phyloP scores from a whole-genome alignment of 148 eudicot species.

The Vaccinium macrocarpon region DNA sequence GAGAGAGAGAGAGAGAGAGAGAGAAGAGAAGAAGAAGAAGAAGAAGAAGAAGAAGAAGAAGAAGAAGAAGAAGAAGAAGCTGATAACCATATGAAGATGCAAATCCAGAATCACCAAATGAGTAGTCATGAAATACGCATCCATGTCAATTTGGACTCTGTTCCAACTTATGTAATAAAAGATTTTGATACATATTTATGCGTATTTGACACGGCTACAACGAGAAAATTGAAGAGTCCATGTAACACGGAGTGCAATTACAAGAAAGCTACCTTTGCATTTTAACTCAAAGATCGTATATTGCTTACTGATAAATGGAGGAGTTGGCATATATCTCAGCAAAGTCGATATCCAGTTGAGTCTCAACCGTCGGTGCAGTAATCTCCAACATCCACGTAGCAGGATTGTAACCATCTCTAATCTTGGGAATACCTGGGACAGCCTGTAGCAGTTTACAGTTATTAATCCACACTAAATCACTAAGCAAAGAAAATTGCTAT shows the following conservation, averaged over 20 bases:
- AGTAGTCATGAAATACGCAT: not conserved
- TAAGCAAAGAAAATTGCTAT: not conserved
- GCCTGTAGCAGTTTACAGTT: conserved; percentile 34
- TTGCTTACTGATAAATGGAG: conserved; percentile 48
- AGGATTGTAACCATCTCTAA: conserved; percentile 62
- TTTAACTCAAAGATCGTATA: not conserved
- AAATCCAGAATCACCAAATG: not conserved
- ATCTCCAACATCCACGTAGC: conserved; percentile 89
- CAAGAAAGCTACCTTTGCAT: not conserved
- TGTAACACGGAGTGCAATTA: not conserved
- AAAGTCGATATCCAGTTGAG: conserved; percentile 54
- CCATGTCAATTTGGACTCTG: not conserved
- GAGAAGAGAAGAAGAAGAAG: no score
- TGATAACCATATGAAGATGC: not conserved
- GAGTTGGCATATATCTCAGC: conserved; percentile 54
- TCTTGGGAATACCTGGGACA: conserved; percentile 49
- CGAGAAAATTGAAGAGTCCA: not conserved
- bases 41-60: no score
- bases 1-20: no score
- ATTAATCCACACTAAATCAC: not conserved
- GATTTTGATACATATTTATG: not conserved
- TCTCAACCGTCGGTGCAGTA: conserved; percentile 44
- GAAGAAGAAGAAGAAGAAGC: no score
- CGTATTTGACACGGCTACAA: not conserved
- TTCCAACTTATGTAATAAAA: not conserved